Evolutionary conservation across 192 early-diverging fungal genomes (phyloP).

Genomic region (Coemansia sp.): DNA sequence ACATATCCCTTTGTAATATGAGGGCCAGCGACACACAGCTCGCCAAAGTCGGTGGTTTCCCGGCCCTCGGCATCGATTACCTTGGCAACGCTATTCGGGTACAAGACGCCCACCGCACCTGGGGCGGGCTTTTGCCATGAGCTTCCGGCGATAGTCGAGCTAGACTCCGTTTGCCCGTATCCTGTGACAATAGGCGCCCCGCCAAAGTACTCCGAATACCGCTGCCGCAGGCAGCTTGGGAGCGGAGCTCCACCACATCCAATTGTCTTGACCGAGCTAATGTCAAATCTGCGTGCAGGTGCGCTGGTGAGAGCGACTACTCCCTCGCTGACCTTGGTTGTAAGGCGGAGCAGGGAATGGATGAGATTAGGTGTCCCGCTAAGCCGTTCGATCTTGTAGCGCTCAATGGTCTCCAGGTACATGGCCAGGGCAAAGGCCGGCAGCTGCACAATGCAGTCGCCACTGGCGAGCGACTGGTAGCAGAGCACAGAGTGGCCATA

Average conservation of each 20-base stretch:
- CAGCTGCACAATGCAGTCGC: conserved; percentile 29
- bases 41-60: conserved; percentile 67
- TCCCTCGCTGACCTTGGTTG: neutral
- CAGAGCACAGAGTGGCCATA: conserved; percentile 41
- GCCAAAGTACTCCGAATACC: conserved; percentile 26
- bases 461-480: conserved; percentile 31
- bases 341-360: conserved; percentile 9
- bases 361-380: conserved; percentile 18
- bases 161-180: conserved; percentile 43
- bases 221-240: conserved; percentile 4
- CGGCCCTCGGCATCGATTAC: conserved; percentile 58
- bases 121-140: conserved; percentile 3
- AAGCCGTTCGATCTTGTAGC: conserved; percentile 14
- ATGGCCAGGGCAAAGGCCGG: neutral
- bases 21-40: conserved; percentile 82
- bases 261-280: conserved; percentile 24
- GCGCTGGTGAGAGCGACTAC: neutral
- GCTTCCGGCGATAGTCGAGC: conserved; percentile 19
- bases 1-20: conserved; percentile 87
- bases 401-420: conserved; percentile 31
- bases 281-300: conserved; percentile 4
- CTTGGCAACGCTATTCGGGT: conserved; percentile 35
- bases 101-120: conserved; percentile 39
- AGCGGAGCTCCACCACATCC: conserved; percentile 40
- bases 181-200: conserved; percentile 7